These are phyloP conservation scores for Pisolithus marmoratus DNA, from an alignment of 768 basidiomycete species.

Conservation along the genomic window DNA sequence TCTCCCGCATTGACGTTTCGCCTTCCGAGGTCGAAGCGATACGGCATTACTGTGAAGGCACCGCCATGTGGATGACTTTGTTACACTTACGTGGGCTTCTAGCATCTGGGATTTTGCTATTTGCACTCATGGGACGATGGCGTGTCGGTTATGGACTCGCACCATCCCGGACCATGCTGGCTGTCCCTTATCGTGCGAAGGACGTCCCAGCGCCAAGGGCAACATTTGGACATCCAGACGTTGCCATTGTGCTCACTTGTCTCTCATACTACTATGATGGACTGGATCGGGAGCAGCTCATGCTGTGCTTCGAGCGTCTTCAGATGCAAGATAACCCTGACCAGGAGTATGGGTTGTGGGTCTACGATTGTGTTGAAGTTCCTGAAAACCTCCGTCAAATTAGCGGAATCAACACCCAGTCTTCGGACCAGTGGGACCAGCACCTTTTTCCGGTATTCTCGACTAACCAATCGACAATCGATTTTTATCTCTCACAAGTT, in stretches of 20 bases:
- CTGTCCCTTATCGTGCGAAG: conserved; percentile 35
- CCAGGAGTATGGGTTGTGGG: conserved; percentile 28
- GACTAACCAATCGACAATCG: conserved; percentile 25
- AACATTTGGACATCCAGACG: conserved; percentile 36
- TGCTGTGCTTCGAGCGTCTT: conserved; percentile 23
- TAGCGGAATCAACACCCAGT: conserved; percentile 25
- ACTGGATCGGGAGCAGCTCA: conserved; percentile 24
- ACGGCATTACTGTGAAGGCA: conserved; percentile 3
- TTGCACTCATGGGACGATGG: conserved; percentile 30
- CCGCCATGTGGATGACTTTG: conserved; percentile 16
- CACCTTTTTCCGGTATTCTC: conserved; percentile 26
- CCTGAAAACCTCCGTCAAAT: conserved; percentile 15
- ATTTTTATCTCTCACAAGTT: conserved; percentile 32
- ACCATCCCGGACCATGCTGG: conserved; percentile 27
- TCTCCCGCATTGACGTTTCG: conserved; percentile 10
- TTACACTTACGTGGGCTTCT: conserved; percentile 32
- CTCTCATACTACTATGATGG: conserved; percentile 34
- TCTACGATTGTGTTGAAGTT: conserved; percentile 11
- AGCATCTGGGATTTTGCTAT: conserved; percentile 26
- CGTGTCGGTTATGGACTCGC: conserved; percentile 36
- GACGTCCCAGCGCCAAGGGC: conserved; percentile 33
- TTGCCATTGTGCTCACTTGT: conserved; percentile 31
- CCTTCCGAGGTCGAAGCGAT: background rate
- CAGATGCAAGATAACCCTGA: conserved; percentile 26
- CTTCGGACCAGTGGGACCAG: conserved; percentile 17